These are phyloP conservation scores for Mortierella hygrophila DNA, from an alignment of 192 early-diverging fungal genomes.

Conservation along the genomic window DNA sequence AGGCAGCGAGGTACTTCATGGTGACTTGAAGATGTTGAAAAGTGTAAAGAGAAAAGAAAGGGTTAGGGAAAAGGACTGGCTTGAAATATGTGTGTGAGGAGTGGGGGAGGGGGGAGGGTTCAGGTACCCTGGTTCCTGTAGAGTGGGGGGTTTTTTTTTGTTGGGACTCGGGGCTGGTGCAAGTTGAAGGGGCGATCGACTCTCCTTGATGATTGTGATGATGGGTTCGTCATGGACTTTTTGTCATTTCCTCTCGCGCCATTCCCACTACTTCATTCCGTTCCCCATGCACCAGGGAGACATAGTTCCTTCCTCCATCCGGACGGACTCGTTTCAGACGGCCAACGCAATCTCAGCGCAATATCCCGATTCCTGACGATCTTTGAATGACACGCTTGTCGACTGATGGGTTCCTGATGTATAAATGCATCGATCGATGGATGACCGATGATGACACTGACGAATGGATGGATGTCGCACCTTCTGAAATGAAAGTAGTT, in stretches of 20 bases:
- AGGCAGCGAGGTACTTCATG: constrained; percentile 99
- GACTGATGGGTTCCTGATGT: neutral
- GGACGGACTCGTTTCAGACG: neutral
- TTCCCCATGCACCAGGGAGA: neutral
- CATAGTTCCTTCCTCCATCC: no score
- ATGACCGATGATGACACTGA: constrained; percentile 19
- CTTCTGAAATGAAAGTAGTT: constrained; percentile 58
- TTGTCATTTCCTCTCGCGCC: neutral
- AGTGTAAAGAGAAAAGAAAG: neutral
- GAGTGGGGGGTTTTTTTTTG: neutral
- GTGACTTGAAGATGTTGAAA: constrained; percentile 31
- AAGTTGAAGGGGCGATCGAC: neutral
- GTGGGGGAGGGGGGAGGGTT: neutral
- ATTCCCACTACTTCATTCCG: neutral
- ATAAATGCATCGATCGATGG: constrained; percentile 13
- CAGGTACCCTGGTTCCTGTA: neutral
- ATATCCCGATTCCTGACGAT: neutral
- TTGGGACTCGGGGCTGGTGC: neutral
- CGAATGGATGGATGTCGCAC: constrained; percentile 31
- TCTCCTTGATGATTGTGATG: neutral
- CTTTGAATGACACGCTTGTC: neutral
- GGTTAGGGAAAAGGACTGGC: neutral
- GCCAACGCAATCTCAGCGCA: neutral
- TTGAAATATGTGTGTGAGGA: neutral
- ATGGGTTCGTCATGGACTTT: neutral